Conservation (phyloP, 2,329 filamentous ascomycete species). For the Lizonia empirigonia region DNA sequence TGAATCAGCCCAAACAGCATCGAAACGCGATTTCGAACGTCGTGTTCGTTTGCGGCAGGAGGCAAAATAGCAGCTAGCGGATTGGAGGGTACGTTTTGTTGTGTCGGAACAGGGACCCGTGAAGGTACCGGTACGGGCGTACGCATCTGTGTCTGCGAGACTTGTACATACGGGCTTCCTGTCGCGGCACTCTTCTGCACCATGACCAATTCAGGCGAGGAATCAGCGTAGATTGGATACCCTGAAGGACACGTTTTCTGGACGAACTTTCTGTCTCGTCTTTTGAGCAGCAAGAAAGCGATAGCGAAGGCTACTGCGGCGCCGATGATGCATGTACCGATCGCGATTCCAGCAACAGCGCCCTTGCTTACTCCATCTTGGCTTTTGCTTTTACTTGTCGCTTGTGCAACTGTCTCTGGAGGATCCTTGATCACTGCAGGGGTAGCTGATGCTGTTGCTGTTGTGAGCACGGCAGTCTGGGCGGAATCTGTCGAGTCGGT, state of each 20-base stretch:
- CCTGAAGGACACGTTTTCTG: conserved; percentile 8
- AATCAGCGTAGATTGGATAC: conserved; percentile 26
- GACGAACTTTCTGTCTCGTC: conserved; percentile 20
- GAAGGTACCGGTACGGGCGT: conserved; percentile 8
- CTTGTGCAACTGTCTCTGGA: neutral
- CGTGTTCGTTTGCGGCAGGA: conserved; percentile 28
- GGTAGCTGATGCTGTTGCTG: neutral
- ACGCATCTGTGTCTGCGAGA: conserved; percentile 32
- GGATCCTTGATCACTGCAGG: neutral
- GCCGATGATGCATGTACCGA: conserved; percentile 27
- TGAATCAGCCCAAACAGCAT: conserved; percentile 37
- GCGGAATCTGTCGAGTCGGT: neutral
- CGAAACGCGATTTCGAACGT: conserved; percentile 27
- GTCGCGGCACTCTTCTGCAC: conserved; percentile 25
- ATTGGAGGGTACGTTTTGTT: conserved; percentile 18
- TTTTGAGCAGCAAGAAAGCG: conserved; percentile 40
- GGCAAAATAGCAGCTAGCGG: conserved; percentile 33
- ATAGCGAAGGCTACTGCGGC: conserved; percentile 36
- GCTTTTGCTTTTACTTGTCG: neutral
- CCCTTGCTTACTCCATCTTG: conserved; percentile 5
- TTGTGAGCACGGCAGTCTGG: neutral
- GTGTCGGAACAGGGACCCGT: neutral
- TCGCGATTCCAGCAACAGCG: conserved; percentile 14
- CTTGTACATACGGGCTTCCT: conserved; percentile 34
- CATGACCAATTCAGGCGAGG: conserved; percentile 33